These are phyloP conservation scores for Lentinus polychrous DNA, from an alignment of 1,284 basidiomycete genomes.

Conservation along the genomic window DNA sequence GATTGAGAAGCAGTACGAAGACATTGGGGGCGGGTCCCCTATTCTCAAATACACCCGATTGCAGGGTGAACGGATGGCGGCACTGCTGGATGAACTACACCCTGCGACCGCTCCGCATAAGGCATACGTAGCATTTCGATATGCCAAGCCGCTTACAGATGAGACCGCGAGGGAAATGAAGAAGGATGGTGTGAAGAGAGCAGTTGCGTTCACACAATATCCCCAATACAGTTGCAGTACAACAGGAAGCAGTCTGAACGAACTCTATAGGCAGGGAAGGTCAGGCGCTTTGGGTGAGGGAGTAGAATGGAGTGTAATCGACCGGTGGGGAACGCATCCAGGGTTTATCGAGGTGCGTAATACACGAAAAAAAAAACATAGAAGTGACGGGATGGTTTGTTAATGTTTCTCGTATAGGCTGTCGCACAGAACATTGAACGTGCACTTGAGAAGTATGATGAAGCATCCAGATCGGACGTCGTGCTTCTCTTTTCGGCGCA, in stretches of 20 bases:
- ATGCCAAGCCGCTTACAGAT: slow-evolving; percentile 86
- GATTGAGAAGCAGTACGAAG: slow-evolving; percentile 91
- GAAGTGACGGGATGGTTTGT: not conserved
- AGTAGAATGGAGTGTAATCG: slow-evolving; percentile 96
- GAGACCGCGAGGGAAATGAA: slow-evolving; percentile 82
- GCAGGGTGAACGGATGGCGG: slow-evolving; percentile 89
- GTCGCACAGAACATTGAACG: slow-evolving; percentile 85
- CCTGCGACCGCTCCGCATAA: slow-evolving; percentile 95
- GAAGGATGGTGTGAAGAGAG: slow-evolving; percentile 86
- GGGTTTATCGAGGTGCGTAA: slow-evolving; percentile 83
- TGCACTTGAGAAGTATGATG: slow-evolving; percentile 78
- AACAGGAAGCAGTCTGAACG: slow-evolving; percentile 95
- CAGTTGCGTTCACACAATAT: slow-evolving; percentile 97
- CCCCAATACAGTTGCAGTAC: slow-evolving; percentile 99
- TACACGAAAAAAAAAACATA: not conserved
- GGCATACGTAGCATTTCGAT: slow-evolving; percentile 91
- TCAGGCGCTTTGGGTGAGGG: slow-evolving; percentile 48
- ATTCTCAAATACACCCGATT: slow-evolving; percentile 87
- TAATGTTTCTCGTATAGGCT: slow-evolving; percentile 45
- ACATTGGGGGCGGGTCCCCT: slow-evolving; percentile 97
- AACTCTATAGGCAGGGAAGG: slow-evolving; percentile 69
- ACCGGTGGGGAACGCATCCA: slow-evolving; percentile 94
- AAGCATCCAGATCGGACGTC: slow-evolving; percentile 61
- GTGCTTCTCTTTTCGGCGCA: slow-evolving; percentile 97
- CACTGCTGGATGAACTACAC: slow-evolving; percentile 87